Conservation (phyloP, 169 alveolate species). For the Perkinsus marinus region DNA sequence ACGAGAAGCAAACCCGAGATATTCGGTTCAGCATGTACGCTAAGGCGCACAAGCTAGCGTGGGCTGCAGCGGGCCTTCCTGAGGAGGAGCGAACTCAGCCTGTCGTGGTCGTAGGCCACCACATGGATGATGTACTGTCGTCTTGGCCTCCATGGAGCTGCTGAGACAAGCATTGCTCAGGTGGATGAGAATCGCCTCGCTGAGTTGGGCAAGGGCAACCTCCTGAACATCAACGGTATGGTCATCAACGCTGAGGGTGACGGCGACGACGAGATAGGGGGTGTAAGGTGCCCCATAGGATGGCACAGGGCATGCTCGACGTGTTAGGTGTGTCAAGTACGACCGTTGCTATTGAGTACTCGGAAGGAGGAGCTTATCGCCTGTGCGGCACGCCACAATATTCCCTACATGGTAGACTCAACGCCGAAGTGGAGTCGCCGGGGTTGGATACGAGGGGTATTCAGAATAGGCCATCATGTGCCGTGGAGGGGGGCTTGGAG, state of each 20-base stretch:
- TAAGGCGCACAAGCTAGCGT: background rate
- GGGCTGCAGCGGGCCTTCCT: background rate
- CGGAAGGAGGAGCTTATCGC: background rate
- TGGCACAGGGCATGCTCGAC: background rate
- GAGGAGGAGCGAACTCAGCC: background rate
- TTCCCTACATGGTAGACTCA: background rate
- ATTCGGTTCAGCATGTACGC: background rate
- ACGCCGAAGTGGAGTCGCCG: background rate
- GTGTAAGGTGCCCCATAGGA: background rate
- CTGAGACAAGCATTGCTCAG: background rate
- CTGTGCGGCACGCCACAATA: background rate
- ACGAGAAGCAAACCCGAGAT: background rate
- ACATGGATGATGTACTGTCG: background rate
- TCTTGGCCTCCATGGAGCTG: background rate
- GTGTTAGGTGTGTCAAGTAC: background rate
- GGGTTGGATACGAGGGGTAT: background rate
- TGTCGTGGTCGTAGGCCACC: background rate
- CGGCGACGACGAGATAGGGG: background rate
- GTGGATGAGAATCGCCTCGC: background rate
- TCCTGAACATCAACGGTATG: background rate
- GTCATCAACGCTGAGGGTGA: background rate
- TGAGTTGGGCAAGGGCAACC: background rate
- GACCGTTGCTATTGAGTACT: background rate
- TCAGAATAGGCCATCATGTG: background rate
- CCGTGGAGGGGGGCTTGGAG: background rate